Evolutionary conservation across 768 basidiomycete genomes (phyloP).

Genomic region (Dendrothele bispora): DNA sequence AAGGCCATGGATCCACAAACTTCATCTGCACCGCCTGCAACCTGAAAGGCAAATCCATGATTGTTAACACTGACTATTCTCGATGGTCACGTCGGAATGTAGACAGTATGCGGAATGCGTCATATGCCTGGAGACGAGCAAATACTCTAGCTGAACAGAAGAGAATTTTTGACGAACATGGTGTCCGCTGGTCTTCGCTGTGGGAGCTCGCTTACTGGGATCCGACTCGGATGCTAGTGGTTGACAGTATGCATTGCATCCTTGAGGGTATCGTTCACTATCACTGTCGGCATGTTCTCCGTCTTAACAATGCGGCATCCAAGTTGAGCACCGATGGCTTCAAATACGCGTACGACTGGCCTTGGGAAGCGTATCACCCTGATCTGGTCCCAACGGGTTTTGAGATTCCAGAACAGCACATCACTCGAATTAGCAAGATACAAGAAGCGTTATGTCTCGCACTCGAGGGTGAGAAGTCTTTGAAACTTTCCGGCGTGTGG

Average conservation of each 20-base stretch:
- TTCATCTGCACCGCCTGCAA: slow-evolving; percentile 4
- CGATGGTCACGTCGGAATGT: slow-evolving; percentile 15
- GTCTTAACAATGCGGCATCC: too few relatives aligned
- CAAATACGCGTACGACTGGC: not conserved
- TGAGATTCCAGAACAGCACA: not conserved
- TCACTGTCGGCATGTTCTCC: too few relatives aligned
- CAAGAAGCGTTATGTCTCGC: not conserved
- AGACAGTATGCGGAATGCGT: not conserved
- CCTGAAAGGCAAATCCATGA: too few relatives aligned
- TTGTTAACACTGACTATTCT: slow-evolving; percentile 6
- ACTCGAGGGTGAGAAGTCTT: not conserved
- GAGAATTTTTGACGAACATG: slow-evolving; percentile 12
- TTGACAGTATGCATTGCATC: slow-evolving; percentile 27
- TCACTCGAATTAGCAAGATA: not conserved
- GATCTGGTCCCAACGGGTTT: not conserved
- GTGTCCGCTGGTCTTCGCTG: slow-evolving; percentile 17
- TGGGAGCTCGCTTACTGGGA: slow-evolving; percentile 25
- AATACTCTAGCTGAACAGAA: not conserved
- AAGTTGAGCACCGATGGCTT: too few relatives aligned
- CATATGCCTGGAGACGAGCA: slow-evolving; percentile 14
- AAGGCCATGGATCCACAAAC: slow-evolving; percentile 8
- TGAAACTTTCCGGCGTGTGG: not conserved
- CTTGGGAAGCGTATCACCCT: not conserved
- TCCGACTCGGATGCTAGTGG: slow-evolving; percentile 12
- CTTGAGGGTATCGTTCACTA: slow-evolving; percentile 16